Base-by-base conservation (phyloP, 176 grass and related monocot genomes). In the Eremochloa ophiuroides region DNA sequence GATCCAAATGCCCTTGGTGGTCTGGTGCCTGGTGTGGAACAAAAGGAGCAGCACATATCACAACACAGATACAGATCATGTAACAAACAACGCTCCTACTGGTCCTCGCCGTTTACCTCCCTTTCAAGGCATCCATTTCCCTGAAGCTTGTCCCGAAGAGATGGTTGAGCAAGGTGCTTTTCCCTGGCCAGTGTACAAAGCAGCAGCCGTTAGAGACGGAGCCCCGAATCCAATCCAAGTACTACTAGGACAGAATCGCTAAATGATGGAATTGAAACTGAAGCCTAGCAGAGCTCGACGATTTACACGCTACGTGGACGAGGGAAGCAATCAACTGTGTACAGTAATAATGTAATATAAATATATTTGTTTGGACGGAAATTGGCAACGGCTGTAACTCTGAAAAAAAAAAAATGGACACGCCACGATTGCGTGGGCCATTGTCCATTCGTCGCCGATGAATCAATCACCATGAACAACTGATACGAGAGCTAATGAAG, bases 151-250 rank as follows among this genome's bases (percentile, higher is more conserved):
- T 94, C 30, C 88, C 81, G 85, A 97, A 97, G 55, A 97, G 87
- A 69, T 77, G 89, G 77, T 97, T 97, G 56, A 97, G 89, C 51
- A 97, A 60, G 60, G 94, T 97, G 81, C 94, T 97, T 91, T 97
- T 97, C 84, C 92, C 94, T 94, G 70, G 10, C 23, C 48, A 2
- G 20, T n/a, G 7, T 73, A 66, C 23, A 42, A 53, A 66, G 72
- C 29, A 85, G 18, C 16, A 20, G 46, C 10, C 25, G 5, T 61
- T 6, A 61, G 58, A 61, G 0, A 61, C 22, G 22, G 8, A n/a
- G 0, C 53, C 22, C 46, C 7, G 46, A 48, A 48, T 47, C 53
- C 0, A 56, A 56, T 22, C 7, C 20, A 20, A 51, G n/a, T n/a
- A n/a, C 2, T 59, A 11, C n/a, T 4, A 25, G 55, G 56, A 0